These are phyloP conservation scores for Silybum marianum DNA, from an alignment of 129 eudicot genomes.

Conservation along the genomic window DNA sequence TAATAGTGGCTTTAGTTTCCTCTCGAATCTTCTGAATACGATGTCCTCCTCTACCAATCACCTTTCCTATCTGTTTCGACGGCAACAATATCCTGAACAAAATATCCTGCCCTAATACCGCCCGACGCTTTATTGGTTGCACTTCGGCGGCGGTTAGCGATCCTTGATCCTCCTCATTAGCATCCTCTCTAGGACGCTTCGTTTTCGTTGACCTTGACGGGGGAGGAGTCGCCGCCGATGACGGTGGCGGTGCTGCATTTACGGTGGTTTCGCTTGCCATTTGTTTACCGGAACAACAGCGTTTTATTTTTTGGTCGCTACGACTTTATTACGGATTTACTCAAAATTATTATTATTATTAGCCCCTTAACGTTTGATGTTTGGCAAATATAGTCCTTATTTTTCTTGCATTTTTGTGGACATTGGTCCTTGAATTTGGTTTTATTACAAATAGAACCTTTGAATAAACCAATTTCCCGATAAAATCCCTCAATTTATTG, in stretches of 20 bases:
- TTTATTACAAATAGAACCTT: no score
- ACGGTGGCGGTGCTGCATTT: slow-evolving; percentile 29
- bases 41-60: slow-evolving; percentile 78
- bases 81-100: slow-evolving; percentile 79
- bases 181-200: slow-evolving; percentile 71
- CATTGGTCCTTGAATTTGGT: no score
- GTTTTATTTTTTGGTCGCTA: background rate
- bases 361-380: background rate
- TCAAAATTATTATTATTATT: background rate
- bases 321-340: background rate
- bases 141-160: slow-evolving; percentile 27
- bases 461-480: no score
- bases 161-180: slow-evolving; percentile 19
- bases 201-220: background rate
- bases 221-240: slow-evolving; percentile 29
- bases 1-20: slow-evolving; percentile 72
- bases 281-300: background rate
- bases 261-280: slow-evolving; percentile 41
- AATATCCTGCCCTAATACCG: slow-evolving; percentile 57
- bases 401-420: no score
- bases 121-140: slow-evolving; percentile 71
- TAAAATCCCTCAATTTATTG: no score
- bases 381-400: background rate
- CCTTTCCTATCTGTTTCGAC: slow-evolving; percentile 90
- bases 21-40: slow-evolving; percentile 92